A percentile compares a stretch with the other conserved stretches of the same genome.
These are phyloP conservation scores for Carnegiea gigantea DNA, from an alignment of 179 eudicot genomes.

Conservation along the genomic window DNA sequence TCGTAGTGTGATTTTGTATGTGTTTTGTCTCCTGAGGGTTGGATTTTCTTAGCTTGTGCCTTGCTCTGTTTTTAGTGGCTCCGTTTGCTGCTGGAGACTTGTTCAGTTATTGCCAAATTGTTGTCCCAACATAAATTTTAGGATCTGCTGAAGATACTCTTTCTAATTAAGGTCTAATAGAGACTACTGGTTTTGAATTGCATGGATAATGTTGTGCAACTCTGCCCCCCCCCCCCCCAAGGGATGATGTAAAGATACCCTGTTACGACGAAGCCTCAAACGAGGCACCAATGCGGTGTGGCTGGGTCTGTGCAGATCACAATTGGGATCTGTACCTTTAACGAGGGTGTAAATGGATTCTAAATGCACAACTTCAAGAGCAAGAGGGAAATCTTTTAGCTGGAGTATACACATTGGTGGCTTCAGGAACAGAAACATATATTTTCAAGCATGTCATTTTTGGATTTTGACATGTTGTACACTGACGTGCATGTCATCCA, in stretches of 20 bases:
- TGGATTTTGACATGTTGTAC: background rate
- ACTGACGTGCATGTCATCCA: background rate
- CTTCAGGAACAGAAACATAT: background rate
- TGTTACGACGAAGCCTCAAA: background rate
- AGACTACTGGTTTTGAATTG: background rate
- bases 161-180: background rate
- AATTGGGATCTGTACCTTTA: background rate
- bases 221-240: background rate
- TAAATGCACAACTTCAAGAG: background rate
- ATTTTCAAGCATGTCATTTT: background rate
- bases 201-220: background rate
- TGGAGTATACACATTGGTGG: background rate
- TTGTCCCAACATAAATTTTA: background rate
- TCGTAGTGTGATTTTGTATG: background rate
- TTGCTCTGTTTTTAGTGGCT: background rate
- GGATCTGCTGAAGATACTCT: background rate
- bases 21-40: background rate
- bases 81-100: background rate
- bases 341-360: background rate
- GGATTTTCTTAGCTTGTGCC: background rate
- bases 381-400: background rate
- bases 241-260: background rate
- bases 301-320: background rate
- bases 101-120: background rate
- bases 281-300: background rate